phyloP scores from a whole-genome alignment of 768 basidiomycete genomes.

The Steccherinum ochraceum region DNA sequence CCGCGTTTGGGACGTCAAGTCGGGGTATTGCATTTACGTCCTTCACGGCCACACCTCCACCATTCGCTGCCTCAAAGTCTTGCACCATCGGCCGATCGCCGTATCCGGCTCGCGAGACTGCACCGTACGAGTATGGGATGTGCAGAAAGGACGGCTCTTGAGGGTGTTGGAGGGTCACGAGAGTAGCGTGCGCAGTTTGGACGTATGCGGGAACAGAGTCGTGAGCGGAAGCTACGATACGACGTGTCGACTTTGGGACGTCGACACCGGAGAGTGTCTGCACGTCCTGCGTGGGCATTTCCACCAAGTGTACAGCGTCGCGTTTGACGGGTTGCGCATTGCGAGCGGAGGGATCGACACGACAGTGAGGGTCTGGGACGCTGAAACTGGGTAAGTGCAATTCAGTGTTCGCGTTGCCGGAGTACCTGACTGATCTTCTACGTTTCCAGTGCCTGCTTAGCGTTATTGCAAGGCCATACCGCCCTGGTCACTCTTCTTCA shows the following conservation, averaged over 20 bases:
- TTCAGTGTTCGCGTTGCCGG: constrained; percentile 1
- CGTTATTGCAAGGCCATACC: constrained; percentile 86
- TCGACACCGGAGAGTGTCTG: constrained; percentile 84
- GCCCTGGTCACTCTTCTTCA: constrained; percentile 90
- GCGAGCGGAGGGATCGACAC: constrained; percentile 90
- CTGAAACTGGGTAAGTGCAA: constrained; percentile 76
- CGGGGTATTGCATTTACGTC: constrained; percentile 81
- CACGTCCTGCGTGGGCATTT: constrained; percentile 78
- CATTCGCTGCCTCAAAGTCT: constrained; percentile 82
- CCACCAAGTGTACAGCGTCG: constrained; percentile 86
- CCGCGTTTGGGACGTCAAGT: constrained; percentile 86
- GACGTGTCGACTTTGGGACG: constrained; percentile 86
- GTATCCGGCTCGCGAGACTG: constrained; percentile 87
- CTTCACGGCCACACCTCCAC: constrained; percentile 86
- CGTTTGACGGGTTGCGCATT: constrained; percentile 78
- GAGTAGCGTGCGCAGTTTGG: constrained; percentile 80
- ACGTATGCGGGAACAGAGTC: constrained; percentile 75
- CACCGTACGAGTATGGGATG: constrained; percentile 89
- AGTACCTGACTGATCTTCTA: neutral
- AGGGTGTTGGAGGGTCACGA: constrained; percentile 70
- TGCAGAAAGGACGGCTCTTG: constrained; percentile 68
- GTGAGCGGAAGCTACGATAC: constrained; percentile 94
- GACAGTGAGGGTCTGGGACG: constrained; percentile 90
- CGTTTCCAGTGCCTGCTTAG: constrained; percentile 60
- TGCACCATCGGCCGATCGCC: constrained; percentile 83